Evolutionary conservation across 805 yeast genomes (phyloP).

Genomic region (Barnettozyma botsteinii): DNA sequence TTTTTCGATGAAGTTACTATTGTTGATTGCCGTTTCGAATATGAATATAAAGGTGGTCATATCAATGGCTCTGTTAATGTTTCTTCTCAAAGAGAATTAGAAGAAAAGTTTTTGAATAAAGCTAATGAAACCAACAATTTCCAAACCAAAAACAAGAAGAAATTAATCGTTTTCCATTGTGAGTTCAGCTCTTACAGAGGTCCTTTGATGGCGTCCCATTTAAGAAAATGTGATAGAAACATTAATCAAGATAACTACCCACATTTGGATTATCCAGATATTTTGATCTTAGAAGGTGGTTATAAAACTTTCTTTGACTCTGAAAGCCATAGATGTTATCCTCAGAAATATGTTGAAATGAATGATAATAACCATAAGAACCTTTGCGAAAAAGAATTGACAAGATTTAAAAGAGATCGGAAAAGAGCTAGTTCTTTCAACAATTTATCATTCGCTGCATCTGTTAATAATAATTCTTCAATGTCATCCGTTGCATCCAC

Average conservation of each 20-base stretch:
- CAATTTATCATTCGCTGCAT: conserved; percentile 21
- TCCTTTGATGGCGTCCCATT: conserved; percentile 86
- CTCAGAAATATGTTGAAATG: conserved; percentile 84
- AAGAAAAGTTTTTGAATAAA: conserved; percentile 38
- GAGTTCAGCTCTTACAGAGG: conserved; percentile 92
- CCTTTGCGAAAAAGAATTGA: conserved; percentile 50
- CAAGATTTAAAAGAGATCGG: conserved; percentile 43
- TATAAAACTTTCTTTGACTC: conserved; percentile 69
- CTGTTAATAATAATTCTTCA: conserved; percentile 10
- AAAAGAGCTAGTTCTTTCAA: conserved; percentile 34
- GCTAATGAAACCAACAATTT: conserved; percentile 10
- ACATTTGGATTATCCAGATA: conserved; percentile 77
- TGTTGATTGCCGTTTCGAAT: conserved; percentile 88
- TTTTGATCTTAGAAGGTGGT: conserved; percentile 86
- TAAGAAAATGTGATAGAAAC: conserved; percentile 77
- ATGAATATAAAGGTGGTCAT: conserved; percentile 92
- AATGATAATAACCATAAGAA: conserved; percentile 50
- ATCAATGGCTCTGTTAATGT: conserved; percentile 77
- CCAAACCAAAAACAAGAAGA: conserved; percentile 25
- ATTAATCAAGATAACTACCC: conserved; percentile 76
- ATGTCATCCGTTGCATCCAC: conserved; percentile 6
- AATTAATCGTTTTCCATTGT: conserved; percentile 81
- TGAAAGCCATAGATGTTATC: conserved; percentile 56
- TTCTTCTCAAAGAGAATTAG: conserved; percentile 63
- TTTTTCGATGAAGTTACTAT: conserved; percentile 42